Conservation (phyloP, 192 early-diverging fungal species). For the Cetraspora pellucida region DNA sequence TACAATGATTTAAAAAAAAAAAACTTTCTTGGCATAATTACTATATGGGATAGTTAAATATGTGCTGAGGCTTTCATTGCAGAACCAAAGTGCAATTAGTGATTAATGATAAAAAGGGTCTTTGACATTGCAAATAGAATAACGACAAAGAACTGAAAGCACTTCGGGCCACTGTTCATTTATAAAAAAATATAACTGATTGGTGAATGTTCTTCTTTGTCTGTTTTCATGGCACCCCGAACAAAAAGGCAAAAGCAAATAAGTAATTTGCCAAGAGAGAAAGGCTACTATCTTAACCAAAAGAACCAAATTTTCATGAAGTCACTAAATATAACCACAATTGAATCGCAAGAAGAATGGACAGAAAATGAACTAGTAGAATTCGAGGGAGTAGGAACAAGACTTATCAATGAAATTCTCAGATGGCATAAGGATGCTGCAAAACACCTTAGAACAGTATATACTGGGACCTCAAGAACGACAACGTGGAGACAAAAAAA, state of each 20-base stretch:
- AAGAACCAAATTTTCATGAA: not conserved
- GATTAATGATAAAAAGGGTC: too few species aligned
- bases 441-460: not conserved
- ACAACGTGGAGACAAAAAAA: constrained; percentile 1
- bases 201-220: too few species aligned
- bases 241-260: constrained; percentile 15
- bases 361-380: not conserved
- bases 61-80: too few species aligned
- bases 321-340: not conserved
- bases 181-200: too few species aligned
- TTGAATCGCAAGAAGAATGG: not conserved
- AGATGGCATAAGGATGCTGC: not conserved
- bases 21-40: too few species aligned
- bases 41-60: too few species aligned
- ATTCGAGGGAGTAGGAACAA: constrained; percentile 9
- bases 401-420: constrained; percentile 11
- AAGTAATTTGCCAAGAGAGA: constrained; percentile 1
- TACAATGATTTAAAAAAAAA: too few species aligned
- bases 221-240: not conserved
- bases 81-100: too few species aligned
- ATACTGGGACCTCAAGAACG: constrained; percentile 3
- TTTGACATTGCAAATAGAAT: too few species aligned
- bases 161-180: too few species aligned
- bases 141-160: too few species aligned
- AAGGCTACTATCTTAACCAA: not conserved